Evolutionary conservation across 2,329 filamentous ascomycete species (phyloP).

Genomic region (Exophiala sp.): DNA sequence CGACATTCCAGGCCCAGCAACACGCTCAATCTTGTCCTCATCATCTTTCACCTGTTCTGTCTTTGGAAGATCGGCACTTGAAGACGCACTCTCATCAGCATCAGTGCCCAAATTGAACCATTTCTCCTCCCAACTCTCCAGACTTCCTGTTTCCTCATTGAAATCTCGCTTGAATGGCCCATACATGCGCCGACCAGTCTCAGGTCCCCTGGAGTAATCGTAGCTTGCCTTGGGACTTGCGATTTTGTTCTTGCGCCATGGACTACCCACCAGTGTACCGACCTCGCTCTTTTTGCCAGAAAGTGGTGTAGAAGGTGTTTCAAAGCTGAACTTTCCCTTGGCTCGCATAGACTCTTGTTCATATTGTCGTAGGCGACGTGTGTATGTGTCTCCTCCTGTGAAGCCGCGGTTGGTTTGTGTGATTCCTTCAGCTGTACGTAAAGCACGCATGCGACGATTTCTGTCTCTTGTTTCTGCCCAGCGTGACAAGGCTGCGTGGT

Average conservation of each 20-base stretch:
- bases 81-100: neutral
- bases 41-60: neutral
- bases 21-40: neutral
- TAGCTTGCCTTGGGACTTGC: neutral
- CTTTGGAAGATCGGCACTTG: neutral
- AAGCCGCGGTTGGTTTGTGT: constrained; percentile 1
- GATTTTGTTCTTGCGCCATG: constrained; percentile 2
- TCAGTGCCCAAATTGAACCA: constrained; percentile 22
- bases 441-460: constrained; percentile 1
- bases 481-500: neutral
- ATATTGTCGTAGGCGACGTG: constrained; percentile 13
- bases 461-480: constrained; percentile 10
- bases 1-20: constrained; percentile 8
- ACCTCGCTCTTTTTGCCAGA: constrained; percentile 2
- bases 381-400: constrained; percentile 4
- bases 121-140: constrained; percentile 22
- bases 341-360: constrained; percentile 12
- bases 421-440: constrained; percentile 3
- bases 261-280: neutral
- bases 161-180: constrained; percentile 6
- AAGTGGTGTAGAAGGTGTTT: constrained; percentile 1
- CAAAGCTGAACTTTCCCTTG: constrained; percentile 11
- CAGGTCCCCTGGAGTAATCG: neutral
- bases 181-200: constrained; percentile 2
- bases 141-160: constrained; percentile 11